Percentiles rank a stretch among this genome's conserved stretches.
Evolutionary conservation across 1,284 basidiomycete genomes (phyloP).

Genomic region (Apiotrichum gracile): DNA sequence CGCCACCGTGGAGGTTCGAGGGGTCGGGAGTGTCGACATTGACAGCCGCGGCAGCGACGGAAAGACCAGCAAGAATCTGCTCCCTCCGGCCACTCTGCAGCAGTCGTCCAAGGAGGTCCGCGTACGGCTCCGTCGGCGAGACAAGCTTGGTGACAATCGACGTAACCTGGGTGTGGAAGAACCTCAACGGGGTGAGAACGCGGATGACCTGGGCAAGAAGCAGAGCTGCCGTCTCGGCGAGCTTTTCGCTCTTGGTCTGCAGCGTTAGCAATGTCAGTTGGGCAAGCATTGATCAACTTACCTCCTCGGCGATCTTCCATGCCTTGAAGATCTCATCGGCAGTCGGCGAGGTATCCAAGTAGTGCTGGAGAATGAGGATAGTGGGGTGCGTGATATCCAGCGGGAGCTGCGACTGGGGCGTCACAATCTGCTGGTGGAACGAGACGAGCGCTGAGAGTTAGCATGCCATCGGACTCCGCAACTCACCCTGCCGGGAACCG

Average conservation of each 20-base stretch:
- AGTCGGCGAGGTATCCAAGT: conserved; percentile 42
- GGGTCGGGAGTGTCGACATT: conserved; percentile 35
- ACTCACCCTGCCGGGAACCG: conserved; percentile 39
- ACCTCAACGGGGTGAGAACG: conserved; percentile 42
- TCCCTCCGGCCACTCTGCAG: conserved; percentile 41
- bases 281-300: conserved; percentile 14
- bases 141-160: conserved; percentile 42
- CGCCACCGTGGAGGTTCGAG: conserved; percentile 14
- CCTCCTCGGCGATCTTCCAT: conserved; percentile 43
- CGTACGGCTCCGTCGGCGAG: conserved; percentile 32
- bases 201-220: conserved; percentile 40
- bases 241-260: conserved; percentile 36
- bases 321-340: conserved; percentile 44
- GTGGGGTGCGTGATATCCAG: conserved; percentile 41
- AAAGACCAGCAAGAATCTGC: conserved; percentile 35
- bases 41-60: conserved; percentile 35
- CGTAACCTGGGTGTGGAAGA: conserved; percentile 42
- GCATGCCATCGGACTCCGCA: not conserved
- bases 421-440: conserved; percentile 45
- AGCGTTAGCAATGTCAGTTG: not conserved
- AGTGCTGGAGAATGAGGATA: conserved; percentile 46
- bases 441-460: conserved; percentile 38
- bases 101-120: conserved; percentile 38
- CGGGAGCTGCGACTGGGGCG: conserved; percentile 36
- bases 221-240: conserved; percentile 33